phyloP scores from a whole-genome alignment of 768 basidiomycete genomes.

The Lentinula sp. region DNA sequence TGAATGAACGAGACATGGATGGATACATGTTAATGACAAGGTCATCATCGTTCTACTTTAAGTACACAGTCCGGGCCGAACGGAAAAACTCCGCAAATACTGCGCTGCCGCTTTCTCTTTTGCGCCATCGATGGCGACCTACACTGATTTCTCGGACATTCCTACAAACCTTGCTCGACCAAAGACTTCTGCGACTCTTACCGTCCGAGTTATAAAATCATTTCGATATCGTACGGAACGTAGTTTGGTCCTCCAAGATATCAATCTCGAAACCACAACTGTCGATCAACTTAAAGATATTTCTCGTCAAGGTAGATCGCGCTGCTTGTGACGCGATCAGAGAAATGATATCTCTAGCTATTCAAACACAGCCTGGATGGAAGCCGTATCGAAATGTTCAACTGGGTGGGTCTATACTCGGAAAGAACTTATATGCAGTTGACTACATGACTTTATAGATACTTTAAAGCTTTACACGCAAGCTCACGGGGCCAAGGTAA shows the following conservation, averaged over 20 bases:
- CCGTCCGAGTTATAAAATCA: slow-evolving; percentile 90
- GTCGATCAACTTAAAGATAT: slow-evolving; percentile 73
- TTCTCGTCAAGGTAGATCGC: slow-evolving; percentile 52
- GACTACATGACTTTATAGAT: slow-evolving; percentile 41
- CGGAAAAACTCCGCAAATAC: not conserved
- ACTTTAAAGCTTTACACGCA: slow-evolving; percentile 91
- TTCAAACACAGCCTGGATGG: slow-evolving; percentile 75
- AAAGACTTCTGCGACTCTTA: slow-evolving; percentile 75
- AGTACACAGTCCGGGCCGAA: not conserved
- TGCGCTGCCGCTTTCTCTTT: not conserved
- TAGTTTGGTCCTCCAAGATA: slow-evolving; percentile 73
- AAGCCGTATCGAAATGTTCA: slow-evolving; percentile 76
- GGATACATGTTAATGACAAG: not conserved
- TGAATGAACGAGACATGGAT: slow-evolving; percentile 6
- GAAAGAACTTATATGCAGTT: not conserved
- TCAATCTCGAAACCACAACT: slow-evolving; percentile 77
- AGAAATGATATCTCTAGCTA: slow-evolving; percentile 36
- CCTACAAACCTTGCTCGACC: slow-evolving; percentile 66
- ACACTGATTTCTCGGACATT: slow-evolving; percentile 29
- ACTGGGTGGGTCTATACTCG: slow-evolving; percentile 43
- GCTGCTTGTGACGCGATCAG: slow-evolving; percentile 7
- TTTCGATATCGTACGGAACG: slow-evolving; percentile 90
- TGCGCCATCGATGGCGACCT: slow-evolving; percentile 19
- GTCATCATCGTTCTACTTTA: not conserved
- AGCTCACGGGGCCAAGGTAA: slow-evolving; percentile 91